Evolutionary conservation across 2,329 filamentous ascomycete species (phyloP).

Genomic region (Coleophoma eucalyptorum): DNA sequence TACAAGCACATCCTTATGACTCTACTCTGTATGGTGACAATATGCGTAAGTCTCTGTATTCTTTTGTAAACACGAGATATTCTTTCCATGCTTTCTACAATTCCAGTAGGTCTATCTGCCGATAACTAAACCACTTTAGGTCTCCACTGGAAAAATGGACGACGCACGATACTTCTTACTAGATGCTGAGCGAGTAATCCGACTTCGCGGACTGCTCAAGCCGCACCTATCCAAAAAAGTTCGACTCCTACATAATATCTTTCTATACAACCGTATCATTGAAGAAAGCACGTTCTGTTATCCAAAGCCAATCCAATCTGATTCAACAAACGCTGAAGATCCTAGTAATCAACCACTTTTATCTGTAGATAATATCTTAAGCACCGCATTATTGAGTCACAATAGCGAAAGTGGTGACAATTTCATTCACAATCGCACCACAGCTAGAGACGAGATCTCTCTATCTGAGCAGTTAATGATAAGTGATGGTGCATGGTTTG

Average conservation of each 20-base stretch:
- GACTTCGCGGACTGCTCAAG: slow-evolving; percentile 31
- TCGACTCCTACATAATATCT: slow-evolving; percentile 34
- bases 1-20: slow-evolving; percentile 35
- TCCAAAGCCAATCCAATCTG: neutral
- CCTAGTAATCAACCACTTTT: neutral
- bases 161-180: slow-evolving; percentile 31
- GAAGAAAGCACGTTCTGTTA: slow-evolving; percentile 28
- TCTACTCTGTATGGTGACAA: slow-evolving; percentile 24
- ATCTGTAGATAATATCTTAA: neutral
- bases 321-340: neutral
- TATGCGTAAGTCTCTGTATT: slow-evolving; percentile 24
- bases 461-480: neutral
- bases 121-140: neutral
- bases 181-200: slow-evolving; percentile 32
- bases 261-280: slow-evolving; percentile 32
- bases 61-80: slow-evolving; percentile 14
- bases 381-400: neutral
- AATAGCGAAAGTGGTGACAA: neutral
- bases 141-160: neutral
- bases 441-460: neutral
- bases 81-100: neutral
- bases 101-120: neutral
- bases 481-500: neutral
- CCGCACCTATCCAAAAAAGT: slow-evolving; percentile 30
- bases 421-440: neutral